These are phyloP conservation scores for Aspergillus sp. DNA, from an alignment of 2,329 filamentous ascomycete species.

Conservation along the genomic window DNA sequence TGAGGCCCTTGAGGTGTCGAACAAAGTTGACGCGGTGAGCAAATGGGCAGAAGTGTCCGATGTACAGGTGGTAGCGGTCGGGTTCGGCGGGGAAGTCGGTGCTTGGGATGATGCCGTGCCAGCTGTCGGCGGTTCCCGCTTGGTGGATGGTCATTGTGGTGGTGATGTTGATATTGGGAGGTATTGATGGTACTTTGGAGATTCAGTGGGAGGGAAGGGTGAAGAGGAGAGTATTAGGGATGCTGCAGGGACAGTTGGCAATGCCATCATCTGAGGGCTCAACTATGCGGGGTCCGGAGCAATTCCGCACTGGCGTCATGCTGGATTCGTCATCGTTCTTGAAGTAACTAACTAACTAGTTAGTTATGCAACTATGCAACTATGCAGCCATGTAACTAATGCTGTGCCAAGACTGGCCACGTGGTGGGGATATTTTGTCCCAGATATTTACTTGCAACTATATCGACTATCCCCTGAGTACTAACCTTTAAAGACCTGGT, in stretches of 20 bases:
- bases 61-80: slow-evolving; percentile 58
- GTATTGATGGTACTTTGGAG: background rate
- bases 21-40: slow-evolving; percentile 63
- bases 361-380: no score
- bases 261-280: background rate
- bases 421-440: no score
- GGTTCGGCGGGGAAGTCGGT: slow-evolving; percentile 54
- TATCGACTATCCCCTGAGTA: no score
- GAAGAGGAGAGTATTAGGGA: no score
- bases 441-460: no score
- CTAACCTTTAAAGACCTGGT: no score
- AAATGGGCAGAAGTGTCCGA: slow-evolving; percentile 65
- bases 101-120: slow-evolving; percentile 54
- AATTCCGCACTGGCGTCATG: background rate
- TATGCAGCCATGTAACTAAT: no score
- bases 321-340: background rate
- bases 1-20: slow-evolving; percentile 59
- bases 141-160: slow-evolving; percentile 18
- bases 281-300: background rate
- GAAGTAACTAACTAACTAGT: no score
- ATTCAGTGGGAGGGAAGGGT: background rate
- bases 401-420: no score
- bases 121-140: slow-evolving; percentile 34
- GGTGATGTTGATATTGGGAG: background rate
- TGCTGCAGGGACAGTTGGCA: background rate